These are phyloP conservation scores for Phyllosticta citribraziliensis DNA, from an alignment of 2,329 filamentous ascomycete genomes.

Conservation along the genomic window DNA sequence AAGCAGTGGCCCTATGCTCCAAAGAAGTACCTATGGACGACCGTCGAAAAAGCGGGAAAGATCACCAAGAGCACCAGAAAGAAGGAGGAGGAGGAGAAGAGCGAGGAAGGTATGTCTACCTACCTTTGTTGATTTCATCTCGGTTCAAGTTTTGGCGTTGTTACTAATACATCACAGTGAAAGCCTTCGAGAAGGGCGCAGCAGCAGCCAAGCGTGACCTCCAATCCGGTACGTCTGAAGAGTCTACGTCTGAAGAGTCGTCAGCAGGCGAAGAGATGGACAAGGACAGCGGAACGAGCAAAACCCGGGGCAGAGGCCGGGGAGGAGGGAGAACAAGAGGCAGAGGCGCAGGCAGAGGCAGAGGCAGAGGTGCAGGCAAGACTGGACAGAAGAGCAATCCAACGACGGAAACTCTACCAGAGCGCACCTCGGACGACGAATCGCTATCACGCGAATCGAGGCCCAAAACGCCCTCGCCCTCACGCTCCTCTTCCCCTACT, in stretches of 20 bases:
- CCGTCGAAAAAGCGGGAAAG: conserved; percentile 12
- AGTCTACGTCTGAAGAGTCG: conserved; percentile 10
- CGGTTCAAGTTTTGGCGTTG: background rate
- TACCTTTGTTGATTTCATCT: too few species aligned
- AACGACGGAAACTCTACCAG: background rate
- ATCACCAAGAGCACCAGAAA: conserved; percentile 21
- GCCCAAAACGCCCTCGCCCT: background rate
- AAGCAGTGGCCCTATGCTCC: conserved; percentile 22
- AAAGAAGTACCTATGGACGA: conserved; percentile 25
- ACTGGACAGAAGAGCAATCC: background rate
- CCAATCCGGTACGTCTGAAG: conserved; percentile 28
- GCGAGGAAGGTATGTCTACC: conserved; percentile 16
- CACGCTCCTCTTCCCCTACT: background rate
- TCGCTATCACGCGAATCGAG: background rate
- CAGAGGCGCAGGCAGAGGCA: conserved; percentile 5
- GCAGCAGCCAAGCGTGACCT: conserved; percentile 7
- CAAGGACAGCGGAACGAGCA: background rate
- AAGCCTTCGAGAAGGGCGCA: background rate
- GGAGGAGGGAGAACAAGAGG: background rate
- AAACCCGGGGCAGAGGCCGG: background rate
- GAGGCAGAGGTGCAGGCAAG: background rate
- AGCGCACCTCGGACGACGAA: background rate
- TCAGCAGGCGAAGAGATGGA: background rate
- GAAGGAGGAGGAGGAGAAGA: conserved; percentile 15
- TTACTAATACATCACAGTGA: background rate